These are phyloP conservation scores for Mucor lusitanicus DNA, from an alignment of 371 early-diverging fungal species.

Conservation along the genomic window DNA sequence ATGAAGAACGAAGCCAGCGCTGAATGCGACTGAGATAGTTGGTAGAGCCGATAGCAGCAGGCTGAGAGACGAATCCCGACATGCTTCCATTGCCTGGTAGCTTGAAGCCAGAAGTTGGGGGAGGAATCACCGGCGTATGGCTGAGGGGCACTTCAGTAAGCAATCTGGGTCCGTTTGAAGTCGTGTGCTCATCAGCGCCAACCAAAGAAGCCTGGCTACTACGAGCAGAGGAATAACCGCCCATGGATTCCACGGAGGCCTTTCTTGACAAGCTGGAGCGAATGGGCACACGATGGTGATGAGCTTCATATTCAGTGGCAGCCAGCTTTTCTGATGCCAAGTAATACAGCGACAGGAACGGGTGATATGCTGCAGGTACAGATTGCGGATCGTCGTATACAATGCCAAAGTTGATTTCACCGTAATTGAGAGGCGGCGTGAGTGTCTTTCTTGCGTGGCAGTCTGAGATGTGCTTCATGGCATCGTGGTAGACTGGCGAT, in stretches of 20 bases:
- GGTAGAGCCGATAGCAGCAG: slow-evolving; percentile 34
- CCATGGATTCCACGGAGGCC: slow-evolving; percentile 38
- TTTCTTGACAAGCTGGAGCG: slow-evolving; percentile 35
- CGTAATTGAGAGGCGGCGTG: slow-evolving; percentile 3
- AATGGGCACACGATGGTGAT: slow-evolving; percentile 7
- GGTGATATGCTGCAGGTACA: slow-evolving; percentile 58
- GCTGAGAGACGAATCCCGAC: slow-evolving; percentile 32
- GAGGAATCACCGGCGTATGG: slow-evolving; percentile 14
- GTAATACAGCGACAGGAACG: slow-evolving; percentile 83
- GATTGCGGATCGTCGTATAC: slow-evolving; percentile 47
- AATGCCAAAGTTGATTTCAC: slow-evolving; percentile 9
- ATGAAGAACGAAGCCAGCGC: slow-evolving; percentile 48
- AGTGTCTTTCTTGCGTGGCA: slow-evolving; percentile 9
- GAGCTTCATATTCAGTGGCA: slow-evolving; percentile 42
- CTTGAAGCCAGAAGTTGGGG: slow-evolving; percentile 5
- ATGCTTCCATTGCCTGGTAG: slow-evolving; percentile 12
- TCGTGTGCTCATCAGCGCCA: slow-evolving; percentile 9
- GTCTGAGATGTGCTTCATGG: slow-evolving; percentile 22
- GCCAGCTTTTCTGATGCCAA: slow-evolving; percentile 77
- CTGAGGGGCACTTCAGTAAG: slow-evolving; percentile 23
- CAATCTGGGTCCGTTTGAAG: slow-evolving; percentile 9
- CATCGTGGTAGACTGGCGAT: slow-evolving; percentile 36
- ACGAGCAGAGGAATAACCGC: slow-evolving; percentile 33
- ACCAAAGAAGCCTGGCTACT: slow-evolving; percentile 44
- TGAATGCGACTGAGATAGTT: slow-evolving; percentile 45